These are phyloP conservation scores for Thalia dealbata DNA, from an alignment of 176 grass and related monocot species.

Conservation along the genomic window DNA sequence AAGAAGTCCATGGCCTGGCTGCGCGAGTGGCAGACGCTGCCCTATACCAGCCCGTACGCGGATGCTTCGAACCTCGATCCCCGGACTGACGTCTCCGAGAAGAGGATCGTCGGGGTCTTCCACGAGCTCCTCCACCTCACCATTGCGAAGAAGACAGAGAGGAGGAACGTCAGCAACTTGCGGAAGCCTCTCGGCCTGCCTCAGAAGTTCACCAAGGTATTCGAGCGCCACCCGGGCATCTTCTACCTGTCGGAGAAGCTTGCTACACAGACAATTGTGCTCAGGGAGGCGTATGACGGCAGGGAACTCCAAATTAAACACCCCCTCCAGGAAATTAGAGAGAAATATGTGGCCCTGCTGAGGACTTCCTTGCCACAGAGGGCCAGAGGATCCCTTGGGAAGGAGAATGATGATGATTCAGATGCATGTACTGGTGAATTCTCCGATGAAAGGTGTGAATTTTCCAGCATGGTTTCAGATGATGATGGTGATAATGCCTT, in stretches of 20 bases:
- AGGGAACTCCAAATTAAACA: slow-evolving; percentile 38
- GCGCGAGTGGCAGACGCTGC: slow-evolving; percentile 54
- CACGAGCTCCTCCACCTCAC: slow-evolving; percentile 75
- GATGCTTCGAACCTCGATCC: slow-evolving; percentile 46
- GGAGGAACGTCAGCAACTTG: slow-evolving; percentile 68
- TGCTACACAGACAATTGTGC: slow-evolving; percentile 53
- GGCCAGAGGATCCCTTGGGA: neutral
- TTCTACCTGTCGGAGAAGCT: slow-evolving; percentile 59
- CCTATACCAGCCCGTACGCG: slow-evolving; percentile 55
- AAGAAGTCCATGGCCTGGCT: slow-evolving; percentile 59
- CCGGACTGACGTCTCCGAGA: slow-evolving; percentile 61
- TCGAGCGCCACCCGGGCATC: slow-evolving; percentile 65
- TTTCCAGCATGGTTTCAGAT: neutral
- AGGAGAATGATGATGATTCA: neutral
- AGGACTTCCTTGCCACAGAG: slow-evolving; percentile 29
- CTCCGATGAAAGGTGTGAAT: neutral
- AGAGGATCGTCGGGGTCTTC: slow-evolving; percentile 71
- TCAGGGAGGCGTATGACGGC: slow-evolving; percentile 53
- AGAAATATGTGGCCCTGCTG: slow-evolving; percentile 48
- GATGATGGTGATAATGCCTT: neutral
- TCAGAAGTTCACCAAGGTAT: slow-evolving; percentile 86
- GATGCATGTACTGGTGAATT: neutral
- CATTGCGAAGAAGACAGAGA: slow-evolving; percentile 48
- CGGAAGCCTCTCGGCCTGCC: slow-evolving; percentile 57
- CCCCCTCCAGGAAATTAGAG: slow-evolving; percentile 45